Conservation (phyloP, 495 filamentous ascomycete species). For the Xylaria grammica region DNA sequence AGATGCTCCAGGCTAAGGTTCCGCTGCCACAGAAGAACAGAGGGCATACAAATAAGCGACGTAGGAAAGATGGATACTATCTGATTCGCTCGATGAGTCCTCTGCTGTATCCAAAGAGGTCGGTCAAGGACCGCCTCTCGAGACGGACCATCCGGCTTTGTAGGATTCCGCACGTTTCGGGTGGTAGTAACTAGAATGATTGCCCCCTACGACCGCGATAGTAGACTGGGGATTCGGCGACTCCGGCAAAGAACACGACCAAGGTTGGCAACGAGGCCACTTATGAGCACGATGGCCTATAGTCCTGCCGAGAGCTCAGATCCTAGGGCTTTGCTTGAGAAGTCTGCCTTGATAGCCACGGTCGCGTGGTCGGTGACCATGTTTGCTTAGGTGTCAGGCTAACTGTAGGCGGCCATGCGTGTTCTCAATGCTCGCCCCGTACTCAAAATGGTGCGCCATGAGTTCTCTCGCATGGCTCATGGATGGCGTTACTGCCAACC, state of each 20-base stretch:
- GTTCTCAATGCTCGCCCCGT: conserved; percentile 1
- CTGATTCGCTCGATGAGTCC: background rate
- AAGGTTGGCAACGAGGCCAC: background rate
- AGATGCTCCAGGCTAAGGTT: background rate
- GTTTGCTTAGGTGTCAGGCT: background rate
- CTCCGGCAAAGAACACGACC: background rate
- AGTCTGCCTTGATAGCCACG: background rate
- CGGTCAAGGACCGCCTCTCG: background rate
- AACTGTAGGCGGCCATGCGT: conserved; percentile 20
- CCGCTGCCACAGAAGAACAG: background rate
- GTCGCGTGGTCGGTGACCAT: conserved; percentile 11
- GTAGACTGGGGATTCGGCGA: background rate
- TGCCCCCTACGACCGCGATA: background rate
- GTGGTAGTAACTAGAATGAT: background rate
- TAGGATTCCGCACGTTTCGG: background rate
- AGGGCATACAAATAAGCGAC: background rate
- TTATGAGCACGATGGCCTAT: background rate
- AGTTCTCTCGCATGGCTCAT: background rate
- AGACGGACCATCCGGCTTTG: background rate
- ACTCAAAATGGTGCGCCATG: background rate
- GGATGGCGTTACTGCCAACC: background rate
- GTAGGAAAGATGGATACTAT: background rate
- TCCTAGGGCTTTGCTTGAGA: background rate
- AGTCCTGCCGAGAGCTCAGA: background rate
- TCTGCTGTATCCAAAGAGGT: background rate